Evolutionary conservation across 2,329 filamentous ascomycete genomes (phyloP).

Genomic region (Moelleriella libera): DNA sequence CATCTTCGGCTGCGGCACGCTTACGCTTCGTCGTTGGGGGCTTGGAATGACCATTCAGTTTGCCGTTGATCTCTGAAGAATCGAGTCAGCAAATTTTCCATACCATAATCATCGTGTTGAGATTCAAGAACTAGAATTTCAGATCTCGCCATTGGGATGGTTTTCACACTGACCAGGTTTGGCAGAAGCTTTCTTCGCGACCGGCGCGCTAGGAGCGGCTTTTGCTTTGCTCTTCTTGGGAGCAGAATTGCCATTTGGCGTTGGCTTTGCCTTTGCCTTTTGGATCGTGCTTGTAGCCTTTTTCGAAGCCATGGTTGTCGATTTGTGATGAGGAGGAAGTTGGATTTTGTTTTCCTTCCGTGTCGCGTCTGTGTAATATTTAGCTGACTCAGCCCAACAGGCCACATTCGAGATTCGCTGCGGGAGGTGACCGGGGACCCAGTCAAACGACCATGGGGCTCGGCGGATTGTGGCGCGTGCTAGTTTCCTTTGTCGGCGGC

Average conservation of each 20-base stretch:
- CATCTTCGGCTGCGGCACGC: constrained; percentile 3
- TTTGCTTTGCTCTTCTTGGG: constrained; percentile 1
- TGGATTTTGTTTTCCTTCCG: background rate
- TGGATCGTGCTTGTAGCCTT: constrained; percentile 1
- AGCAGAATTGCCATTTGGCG: background rate
- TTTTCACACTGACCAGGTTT: constrained; percentile 4
- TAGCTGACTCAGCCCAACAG: no score
- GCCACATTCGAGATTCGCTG: no score
- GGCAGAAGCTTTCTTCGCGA: constrained; percentile 1
- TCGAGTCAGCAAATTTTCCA: background rate
- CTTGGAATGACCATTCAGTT: background rate
- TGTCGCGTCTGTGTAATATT: no score
- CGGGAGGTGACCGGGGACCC: no score
- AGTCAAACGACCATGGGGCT: no score
- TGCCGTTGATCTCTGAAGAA: constrained; percentile 1
- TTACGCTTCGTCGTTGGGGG: constrained; percentile 3
- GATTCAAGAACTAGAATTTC: background rate
- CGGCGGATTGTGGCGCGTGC: no score
- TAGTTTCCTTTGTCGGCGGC: no score
- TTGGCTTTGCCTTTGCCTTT: background rate
- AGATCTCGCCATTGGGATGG: background rate
- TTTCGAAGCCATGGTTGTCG: constrained; percentile 4
- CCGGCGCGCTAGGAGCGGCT: constrained; percentile 1
- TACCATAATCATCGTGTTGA: background rate
- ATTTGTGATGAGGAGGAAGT: background rate